These are phyloP conservation scores for Xylariaceae sp. DNA, from an alignment of 2,329 filamentous ascomycete genomes.

Conservation along the genomic window DNA sequence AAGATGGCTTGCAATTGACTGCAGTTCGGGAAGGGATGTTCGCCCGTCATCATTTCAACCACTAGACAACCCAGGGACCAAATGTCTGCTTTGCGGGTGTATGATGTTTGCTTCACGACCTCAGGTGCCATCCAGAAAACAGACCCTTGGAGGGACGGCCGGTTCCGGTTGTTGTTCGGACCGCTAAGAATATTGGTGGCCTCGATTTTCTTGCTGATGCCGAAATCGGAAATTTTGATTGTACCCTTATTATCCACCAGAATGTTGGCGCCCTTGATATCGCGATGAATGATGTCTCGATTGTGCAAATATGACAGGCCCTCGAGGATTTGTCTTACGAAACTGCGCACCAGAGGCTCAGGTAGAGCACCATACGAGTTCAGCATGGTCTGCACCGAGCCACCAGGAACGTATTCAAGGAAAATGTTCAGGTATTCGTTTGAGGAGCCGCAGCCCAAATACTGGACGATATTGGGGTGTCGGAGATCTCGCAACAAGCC, in stretches of 20 bases:
- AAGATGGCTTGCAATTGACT: constrained; percentile 97
- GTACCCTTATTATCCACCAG: constrained; percentile 98
- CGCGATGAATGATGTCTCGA: constrained; percentile 93
- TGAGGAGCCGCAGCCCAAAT: constrained; percentile 90
- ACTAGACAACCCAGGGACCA: constrained; percentile 96
- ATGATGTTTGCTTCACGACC: constrained; percentile 94
- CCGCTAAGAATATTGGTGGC: constrained; percentile 75
- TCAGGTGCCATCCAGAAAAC: constrained; percentile 99
- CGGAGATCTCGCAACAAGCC: constrained; percentile 87
- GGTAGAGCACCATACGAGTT: constrained; percentile 95
- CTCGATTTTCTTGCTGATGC: constrained; percentile 96
- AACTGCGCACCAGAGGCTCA: constrained; percentile 90
- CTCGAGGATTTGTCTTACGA: constrained; percentile 90
- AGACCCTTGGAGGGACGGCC: constrained; percentile 84
- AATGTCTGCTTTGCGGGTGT: constrained; percentile 97
- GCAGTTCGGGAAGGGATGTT: constrained; percentile 93
- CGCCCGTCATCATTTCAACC: constrained; percentile 98
- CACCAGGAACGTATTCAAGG: constrained; percentile 96
- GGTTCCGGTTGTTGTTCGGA: constrained; percentile 61
- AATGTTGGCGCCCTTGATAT: constrained; percentile 99
- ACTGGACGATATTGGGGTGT: constrained; percentile 96
- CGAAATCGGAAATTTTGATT: constrained; percentile 99
- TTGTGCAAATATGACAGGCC: constrained; percentile 91
- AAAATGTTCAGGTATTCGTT: constrained; percentile 96
- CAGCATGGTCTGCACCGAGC: constrained; percentile 96